These are phyloP conservation scores for Royoungia palumana DNA, from an alignment of 768 basidiomycete species.

Conservation along the genomic window DNA sequence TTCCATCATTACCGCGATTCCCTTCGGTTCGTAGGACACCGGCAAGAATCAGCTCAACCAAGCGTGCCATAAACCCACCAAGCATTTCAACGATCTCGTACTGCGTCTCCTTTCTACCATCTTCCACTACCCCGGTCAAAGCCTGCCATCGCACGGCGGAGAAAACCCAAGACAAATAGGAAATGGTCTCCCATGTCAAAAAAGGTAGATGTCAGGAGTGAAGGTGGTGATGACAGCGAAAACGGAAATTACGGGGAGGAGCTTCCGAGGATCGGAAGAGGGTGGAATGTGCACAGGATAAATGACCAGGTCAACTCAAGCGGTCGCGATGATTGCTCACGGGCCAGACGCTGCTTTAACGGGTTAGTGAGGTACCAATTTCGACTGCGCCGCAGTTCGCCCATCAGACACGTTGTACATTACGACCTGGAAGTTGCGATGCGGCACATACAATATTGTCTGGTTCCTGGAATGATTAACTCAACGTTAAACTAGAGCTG, in stretches of 20 bases:
- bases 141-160: constrained; percentile 61
- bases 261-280: constrained; percentile 39
- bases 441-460: constrained; percentile 51
- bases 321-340: constrained; percentile 50
- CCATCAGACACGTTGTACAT: neutral
- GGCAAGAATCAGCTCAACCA: constrained; percentile 45
- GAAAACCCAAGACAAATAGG: constrained; percentile 46
- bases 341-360: constrained; percentile 35
- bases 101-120: constrained; percentile 45
- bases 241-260: constrained; percentile 37
- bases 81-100: constrained; percentile 69
- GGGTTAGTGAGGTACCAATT: constrained; percentile 45
- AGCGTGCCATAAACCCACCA: constrained; percentile 50
- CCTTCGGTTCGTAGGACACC: constrained; percentile 40
- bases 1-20: constrained; percentile 53
- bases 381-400: constrained; percentile 37
- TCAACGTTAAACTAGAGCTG: too few species aligned
- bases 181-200: constrained; percentile 53
- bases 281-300: constrained; percentile 58
- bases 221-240: constrained; percentile 47
- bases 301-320: constrained; percentile 44
- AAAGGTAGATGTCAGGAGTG: constrained; percentile 52
- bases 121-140: constrained; percentile 43
- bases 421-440: neutral
- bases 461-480: constrained; percentile 49